Conservation (phyloP, 2,329 filamentous ascomycete species). For the Polytolypa hystricis region DNA sequence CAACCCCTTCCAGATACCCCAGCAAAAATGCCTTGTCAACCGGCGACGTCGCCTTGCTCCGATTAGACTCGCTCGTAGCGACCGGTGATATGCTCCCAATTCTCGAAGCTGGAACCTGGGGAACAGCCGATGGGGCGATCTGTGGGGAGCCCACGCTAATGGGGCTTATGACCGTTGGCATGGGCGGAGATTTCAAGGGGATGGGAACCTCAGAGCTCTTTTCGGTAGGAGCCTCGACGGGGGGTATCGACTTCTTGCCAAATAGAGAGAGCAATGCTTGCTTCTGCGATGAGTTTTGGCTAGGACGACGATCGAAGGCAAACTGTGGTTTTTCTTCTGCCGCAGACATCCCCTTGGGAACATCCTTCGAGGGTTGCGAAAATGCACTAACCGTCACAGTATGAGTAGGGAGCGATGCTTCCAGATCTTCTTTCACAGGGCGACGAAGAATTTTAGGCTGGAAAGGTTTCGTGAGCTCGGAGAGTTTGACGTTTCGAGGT, state of each 20-base stretch:
- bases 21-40: conserved; percentile 67
- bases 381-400: conserved; percentile 16
- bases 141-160: conserved; percentile 7
- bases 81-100: conserved; percentile 15
- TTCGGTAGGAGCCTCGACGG: conserved; percentile 14
- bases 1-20: conserved; percentile 56
- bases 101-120: conserved; percentile 8
- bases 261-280: conserved; percentile 52
- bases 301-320: conserved; percentile 27
- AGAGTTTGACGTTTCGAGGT: conserved; percentile 17
- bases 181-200: conserved; percentile 8
- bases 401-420: conserved; percentile 19
- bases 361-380: conserved; percentile 12
- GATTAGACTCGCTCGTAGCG: conserved; percentile 17
- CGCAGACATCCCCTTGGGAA: conserved; percentile 10
- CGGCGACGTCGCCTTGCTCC: conserved; percentile 40
- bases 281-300: conserved; percentile 35
- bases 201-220: conserved; percentile 1
- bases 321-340: conserved; percentile 7
- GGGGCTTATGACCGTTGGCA: conserved; percentile 15
- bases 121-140: conserved; percentile 5
- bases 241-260: conserved; percentile 34
- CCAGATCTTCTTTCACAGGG: conserved; percentile 29
- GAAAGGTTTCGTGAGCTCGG: conserved; percentile 34
- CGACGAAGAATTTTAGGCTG: conserved; percentile 45